Evolutionary conservation across 495 filamentous ascomycete genomes (phyloP), one percentile per base, ranked within the genome.

Genomic region (Podospora didyma): DNA sequence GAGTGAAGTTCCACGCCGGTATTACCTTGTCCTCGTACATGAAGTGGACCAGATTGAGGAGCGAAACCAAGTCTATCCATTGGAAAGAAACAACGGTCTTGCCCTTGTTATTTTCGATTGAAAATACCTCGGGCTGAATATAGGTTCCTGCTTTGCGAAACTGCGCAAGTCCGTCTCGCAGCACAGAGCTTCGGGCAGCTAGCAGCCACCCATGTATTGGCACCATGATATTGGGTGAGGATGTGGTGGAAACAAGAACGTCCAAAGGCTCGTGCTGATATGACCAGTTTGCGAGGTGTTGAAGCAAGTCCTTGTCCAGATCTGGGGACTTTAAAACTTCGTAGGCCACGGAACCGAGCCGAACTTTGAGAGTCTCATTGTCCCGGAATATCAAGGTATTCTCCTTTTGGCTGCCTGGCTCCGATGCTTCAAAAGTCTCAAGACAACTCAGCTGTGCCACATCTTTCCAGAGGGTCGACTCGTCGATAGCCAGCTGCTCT

Each of bases 201-300:
- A 97, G 66, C 44, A 97, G 75, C 68, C 90, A 94, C 48, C 85
- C 82, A 67, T 97, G 93, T n/a, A 89, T 77, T 17, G 94, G 92
- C 31, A 98, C 84, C 39, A 69, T 67, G 28, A 89, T 66, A 11
- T 87, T 81, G 10, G 88, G 89, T 19, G 75, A 65, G 0, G 80
- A 76, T 23, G 82, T 86, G 1, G 81, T 86, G 46, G 73, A 71
- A 19, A 88, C 51, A 10, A 67, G 62, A 20, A 73, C 64, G 50
- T 81, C 79, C 42, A 80, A 71, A 10, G 69, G 58, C 7, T 73
- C 67, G 35, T 76, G 55, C 17, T 58, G 37, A 44, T 62, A 69
- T 16, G 57, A 46, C 72, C 71, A 72, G 24, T 62, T 59, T 9
- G 51, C 49, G 9, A 84, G 65, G 46, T 80, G 72, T 17, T 68